Evolutionary conservation across 345 rosid species (phyloP).

Genomic region (Salix caprea): DNA sequence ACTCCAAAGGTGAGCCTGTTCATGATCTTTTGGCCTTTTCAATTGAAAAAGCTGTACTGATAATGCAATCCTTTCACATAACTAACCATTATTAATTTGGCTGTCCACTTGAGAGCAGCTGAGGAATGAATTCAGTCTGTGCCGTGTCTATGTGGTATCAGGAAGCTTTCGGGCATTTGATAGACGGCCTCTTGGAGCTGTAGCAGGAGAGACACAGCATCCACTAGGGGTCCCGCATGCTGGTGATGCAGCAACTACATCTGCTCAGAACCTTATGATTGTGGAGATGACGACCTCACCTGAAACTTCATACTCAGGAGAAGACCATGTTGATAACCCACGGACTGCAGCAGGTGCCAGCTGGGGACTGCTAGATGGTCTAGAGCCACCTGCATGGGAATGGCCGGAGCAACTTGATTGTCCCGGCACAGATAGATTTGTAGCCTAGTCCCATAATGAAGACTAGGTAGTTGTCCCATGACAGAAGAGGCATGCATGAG

Average conservation of each 20-base stretch:
- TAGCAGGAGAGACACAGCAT: constrained; percentile 24
- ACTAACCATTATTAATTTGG: constrained; percentile 12
- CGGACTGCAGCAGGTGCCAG: constrained; percentile 17
- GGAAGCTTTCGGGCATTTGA: constrained; percentile 81
- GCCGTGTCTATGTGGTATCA: constrained; percentile 72
- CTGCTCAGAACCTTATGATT: constrained; percentile 16
- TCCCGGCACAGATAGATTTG: constrained; percentile 10
- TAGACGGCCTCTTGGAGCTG: constrained; percentile 65
- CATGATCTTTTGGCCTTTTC: not conserved
- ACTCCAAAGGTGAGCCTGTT: constrained; percentile 40
- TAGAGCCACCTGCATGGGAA: constrained; percentile 37
- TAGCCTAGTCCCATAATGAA: not conserved
- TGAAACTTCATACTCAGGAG: constrained; percentile 44
- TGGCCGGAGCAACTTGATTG: constrained; percentile 49
- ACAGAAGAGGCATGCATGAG: not conserved
- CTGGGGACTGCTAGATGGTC: constrained; percentile 32
- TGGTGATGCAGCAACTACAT: constrained; percentile 29
- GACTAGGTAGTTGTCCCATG: not conserved
- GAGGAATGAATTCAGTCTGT: constrained; percentile 78
- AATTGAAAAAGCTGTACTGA: not conserved
- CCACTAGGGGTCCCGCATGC: constrained; percentile 1
- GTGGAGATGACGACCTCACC: constrained; percentile 40
- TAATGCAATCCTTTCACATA: not conserved
- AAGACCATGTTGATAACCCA: constrained; percentile 33
- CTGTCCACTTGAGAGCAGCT: constrained; percentile 39